Conservation (phyloP, 2,329 filamentous ascomycete genomes). For the Ophiobolus disseminans region DNA sequence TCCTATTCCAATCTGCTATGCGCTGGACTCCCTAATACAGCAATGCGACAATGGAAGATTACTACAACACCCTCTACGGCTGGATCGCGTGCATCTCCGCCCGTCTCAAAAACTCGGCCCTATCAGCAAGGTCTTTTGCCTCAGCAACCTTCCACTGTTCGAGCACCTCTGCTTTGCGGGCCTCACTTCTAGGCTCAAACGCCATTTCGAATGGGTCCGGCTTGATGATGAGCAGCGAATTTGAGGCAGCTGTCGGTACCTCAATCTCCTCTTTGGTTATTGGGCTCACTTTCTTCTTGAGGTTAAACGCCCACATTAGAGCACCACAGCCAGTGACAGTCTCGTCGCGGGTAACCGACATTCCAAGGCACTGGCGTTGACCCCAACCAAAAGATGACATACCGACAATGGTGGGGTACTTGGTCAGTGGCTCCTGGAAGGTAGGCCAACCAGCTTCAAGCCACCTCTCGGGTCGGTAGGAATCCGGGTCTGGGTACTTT, state of each 20-base stretch:
- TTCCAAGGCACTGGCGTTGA: slow-evolving; percentile 67
- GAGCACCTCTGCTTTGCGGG: slow-evolving; percentile 41
- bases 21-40: neutral
- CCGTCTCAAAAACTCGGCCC: slow-evolving; percentile 42
- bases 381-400: slow-evolving; percentile 72
- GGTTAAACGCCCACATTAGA: slow-evolving; percentile 56
- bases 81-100: slow-evolving; percentile 24
- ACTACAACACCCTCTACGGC: neutral
- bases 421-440: slow-evolving; percentile 68
- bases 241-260: slow-evolving; percentile 59
- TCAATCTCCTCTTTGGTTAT: slow-evolving; percentile 51
- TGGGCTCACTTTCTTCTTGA: slow-evolving; percentile 58
- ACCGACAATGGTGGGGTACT: slow-evolving; percentile 68
- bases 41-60: neutral
- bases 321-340: slow-evolving; percentile 60
- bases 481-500: slow-evolving; percentile 69
- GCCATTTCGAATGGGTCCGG: slow-evolving; percentile 63
- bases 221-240: slow-evolving; percentile 65
- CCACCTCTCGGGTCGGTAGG: slow-evolving; percentile 68
- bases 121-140: slow-evolving; percentile 44
- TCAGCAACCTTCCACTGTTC: slow-evolving; percentile 47
- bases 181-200: slow-evolving; percentile 59
- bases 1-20: slow-evolving; percentile 3
- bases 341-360: slow-evolving; percentile 66
- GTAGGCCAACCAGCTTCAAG: slow-evolving; percentile 69